Base-by-base conservation (phyloP, 2,329 filamentous ascomycete species). In the Neofusicoccum sp. region DNA sequence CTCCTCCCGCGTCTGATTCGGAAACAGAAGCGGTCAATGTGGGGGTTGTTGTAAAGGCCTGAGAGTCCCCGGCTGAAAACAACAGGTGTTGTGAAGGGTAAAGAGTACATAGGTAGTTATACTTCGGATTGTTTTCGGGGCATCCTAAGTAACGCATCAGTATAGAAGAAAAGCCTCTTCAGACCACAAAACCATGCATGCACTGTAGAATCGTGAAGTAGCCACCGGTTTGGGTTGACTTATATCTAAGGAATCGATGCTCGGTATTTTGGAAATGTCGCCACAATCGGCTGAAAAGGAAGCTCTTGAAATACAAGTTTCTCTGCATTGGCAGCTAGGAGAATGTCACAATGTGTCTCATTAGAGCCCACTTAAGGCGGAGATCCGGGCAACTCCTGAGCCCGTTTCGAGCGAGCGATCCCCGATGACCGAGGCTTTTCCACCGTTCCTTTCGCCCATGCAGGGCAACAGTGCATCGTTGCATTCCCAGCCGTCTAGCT, bases 341-440 rank as follows among this genome's bases (percentile, higher is more conserved):
- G 48, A 53, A 12, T 24, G 38, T 43, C 28, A 38, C 26, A 43
- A 43, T 41, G 33, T 43, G 28, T 33, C 38, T 30, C 20, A 28
- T 28, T 38, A 34, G 28, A 43, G 14, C 14, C 36, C 16, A 26
- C 49, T 26, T 11, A 11, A 4, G 20, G 36, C 49, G 49, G 49
- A n/a, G 20, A 4, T 34, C 20, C 14, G 7, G 24, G 24, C 24
- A 31, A 54, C 31, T 30, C 34, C 26, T 41, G 31, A 41, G 24
- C 6, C 49, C 51, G 51, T 26, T 33, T 34, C 36, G 51, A 33
- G 51, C 51, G 51, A 56, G 51, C 20, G 38, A 56, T 43, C 36
- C 43, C 51, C 51, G 51, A 56, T 36, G 7, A 43, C 51, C 51
- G 51, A 56, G 51, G 51, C 51, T 56, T 24, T 38, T 44, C 51